Conservation (phyloP, 495 filamentous ascomycete genomes). For the Alectoria sarmentosa region DNA sequence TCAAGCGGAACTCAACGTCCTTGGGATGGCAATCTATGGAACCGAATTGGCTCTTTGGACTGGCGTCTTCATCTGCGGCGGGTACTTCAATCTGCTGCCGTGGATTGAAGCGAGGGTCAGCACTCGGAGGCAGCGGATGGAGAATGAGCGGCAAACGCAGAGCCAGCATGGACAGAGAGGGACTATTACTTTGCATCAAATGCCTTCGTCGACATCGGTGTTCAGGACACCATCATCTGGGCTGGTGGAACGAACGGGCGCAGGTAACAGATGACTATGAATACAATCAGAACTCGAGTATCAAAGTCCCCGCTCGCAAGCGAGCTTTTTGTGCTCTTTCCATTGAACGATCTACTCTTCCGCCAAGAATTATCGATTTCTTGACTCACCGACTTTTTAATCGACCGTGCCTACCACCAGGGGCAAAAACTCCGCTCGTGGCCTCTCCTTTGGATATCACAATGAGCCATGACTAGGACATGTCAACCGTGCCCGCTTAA, state of each 20-base stretch:
- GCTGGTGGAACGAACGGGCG: slow-evolving; percentile 19
- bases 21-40: slow-evolving; percentile 56
- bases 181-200: slow-evolving; percentile 37
- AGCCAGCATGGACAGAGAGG: slow-evolving; percentile 17
- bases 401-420: neutral
- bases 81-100: slow-evolving; percentile 51
- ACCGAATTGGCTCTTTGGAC: slow-evolving; percentile 54
- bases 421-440: neutral
- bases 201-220: slow-evolving; percentile 52
- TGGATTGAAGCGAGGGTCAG: slow-evolving; percentile 33
- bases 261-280: neutral
- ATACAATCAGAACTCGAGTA: neutral
- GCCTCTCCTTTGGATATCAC: neutral
- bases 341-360: neutral
- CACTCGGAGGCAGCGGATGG: slow-evolving; percentile 9
- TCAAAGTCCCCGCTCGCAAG: neutral
- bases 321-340: neutral
- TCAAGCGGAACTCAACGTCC: slow-evolving; percentile 44
- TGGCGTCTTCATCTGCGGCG: slow-evolving; percentile 55
- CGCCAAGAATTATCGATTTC: neutral
- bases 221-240: slow-evolving; percentile 44
- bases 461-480: neutral
- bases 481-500: neutral
- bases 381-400: neutral
- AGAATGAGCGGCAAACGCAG: slow-evolving; percentile 18